Base-by-base conservation (phyloP, 2,329 filamentous ascomycete genomes). In the Aciculosporium take region DNA sequence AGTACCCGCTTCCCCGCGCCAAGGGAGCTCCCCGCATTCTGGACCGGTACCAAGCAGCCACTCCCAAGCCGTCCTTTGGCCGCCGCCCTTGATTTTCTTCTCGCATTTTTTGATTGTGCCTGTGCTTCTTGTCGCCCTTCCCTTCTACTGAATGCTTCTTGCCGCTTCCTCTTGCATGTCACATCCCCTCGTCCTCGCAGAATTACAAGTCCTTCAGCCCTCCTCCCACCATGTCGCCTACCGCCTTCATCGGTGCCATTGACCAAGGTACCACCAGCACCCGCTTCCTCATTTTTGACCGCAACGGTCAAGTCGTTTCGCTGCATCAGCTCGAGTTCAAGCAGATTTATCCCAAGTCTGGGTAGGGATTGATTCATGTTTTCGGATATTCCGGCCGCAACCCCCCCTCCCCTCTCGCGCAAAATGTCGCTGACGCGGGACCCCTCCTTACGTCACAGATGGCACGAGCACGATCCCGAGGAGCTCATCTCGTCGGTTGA, bases 381-480 rank as follows among this genome's bases (percentile, higher is more conserved):
- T n/a, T n/a, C n/a, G n/a, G n/a, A n/a, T n/a, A n/a, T n/a, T n/a
- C n/a, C n/a, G n/a, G n/a, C n/a, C n/a, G n/a, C n/a, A n/a, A n/a
- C n/a, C n/a, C n/a, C n/a, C n/a, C 5, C 36, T n/a, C 18, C 9
- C 17, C 20, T 7, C 30, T 8, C 15, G 4, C n/a, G 18, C 9
- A 7, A 8, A 18, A 30, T 7, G 17, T 42, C 30, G 42, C 37
- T 34, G 9, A 38, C 40, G 10, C 42, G 25, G 56, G n/a, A n/a
- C n/a, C n/a, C n/a, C n/a, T 9, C 23, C n/a, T n/a, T 7, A 7
- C 20, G 10, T n/a, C n/a, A 18, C 25, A 87, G 83, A 57, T 89
- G 83, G 84, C 82, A 89, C 60, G 84, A 91, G 61, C 84, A 89
- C 59, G 81, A 89, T 52, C 83, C 84, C 8, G 67, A 76, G 45